Conservation (phyloP, 805 yeast species). For the Blastobotrys peoriensis region DNA sequence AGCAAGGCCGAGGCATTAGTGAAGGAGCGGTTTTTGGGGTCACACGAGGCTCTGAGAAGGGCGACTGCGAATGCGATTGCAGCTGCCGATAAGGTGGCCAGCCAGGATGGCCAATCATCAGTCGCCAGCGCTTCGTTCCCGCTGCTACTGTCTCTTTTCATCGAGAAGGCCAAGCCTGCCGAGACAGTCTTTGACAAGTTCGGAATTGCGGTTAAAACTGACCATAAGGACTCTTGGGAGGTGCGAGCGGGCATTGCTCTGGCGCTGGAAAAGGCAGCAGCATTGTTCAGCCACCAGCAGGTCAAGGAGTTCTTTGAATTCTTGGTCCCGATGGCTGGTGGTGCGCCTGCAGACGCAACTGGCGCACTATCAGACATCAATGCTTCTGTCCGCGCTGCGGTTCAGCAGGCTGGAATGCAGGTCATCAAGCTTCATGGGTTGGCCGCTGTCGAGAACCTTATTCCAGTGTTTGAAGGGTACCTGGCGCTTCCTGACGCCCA, state of each 20-base stretch:
- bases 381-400: slow-evolving; percentile 65
- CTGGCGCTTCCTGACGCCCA: slow-evolving; percentile 35
- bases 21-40: slow-evolving; percentile 45
- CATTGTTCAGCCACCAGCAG: slow-evolving; percentile 36
- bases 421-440: slow-evolving; percentile 63
- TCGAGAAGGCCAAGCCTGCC: slow-evolving; percentile 60
- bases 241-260: slow-evolving; percentile 76
- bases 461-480: slow-evolving; percentile 73
- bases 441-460: slow-evolving; percentile 59
- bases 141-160: slow-evolving; percentile 50
- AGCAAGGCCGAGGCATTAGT: slow-evolving; percentile 37
- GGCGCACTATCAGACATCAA: slow-evolving; percentile 71
- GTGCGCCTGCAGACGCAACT: neutral
- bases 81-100: slow-evolving; percentile 25
- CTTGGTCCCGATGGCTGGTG: slow-evolving; percentile 40
- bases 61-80: slow-evolving; percentile 69
- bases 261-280: slow-evolving; percentile 52
- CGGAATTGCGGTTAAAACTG: slow-evolving; percentile 65
- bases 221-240: slow-evolving; percentile 76
- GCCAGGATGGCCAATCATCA: neutral
- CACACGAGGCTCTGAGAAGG: slow-evolving; percentile 63
- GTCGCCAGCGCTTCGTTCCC: slow-evolving; percentile 26
- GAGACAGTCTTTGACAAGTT: slow-evolving; percentile 71
- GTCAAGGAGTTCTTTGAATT: slow-evolving; percentile 56
- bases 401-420: slow-evolving; percentile 83